Evolutionary conservation across 2,329 filamentous ascomycete genomes (phyloP), one percentile per base, ranked within the genome.

Genomic region (Fusarium coffeatum): DNA sequence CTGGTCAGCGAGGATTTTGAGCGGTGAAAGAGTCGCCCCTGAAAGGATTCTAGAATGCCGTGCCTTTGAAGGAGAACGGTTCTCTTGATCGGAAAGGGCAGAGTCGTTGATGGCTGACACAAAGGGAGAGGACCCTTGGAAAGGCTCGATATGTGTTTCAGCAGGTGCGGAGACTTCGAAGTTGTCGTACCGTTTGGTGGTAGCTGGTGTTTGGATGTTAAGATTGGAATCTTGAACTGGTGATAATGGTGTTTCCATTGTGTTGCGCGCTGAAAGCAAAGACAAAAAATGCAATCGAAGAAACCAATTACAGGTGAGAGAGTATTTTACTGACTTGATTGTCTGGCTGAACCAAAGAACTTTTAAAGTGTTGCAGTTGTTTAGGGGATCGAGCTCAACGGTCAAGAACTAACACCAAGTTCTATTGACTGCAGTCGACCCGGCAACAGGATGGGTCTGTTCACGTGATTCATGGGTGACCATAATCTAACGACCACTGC

Each of bases 11-110:
- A 89, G 80, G 50, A 89, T 87, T 79, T 87, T 87, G 37, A 89
- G 81, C 41, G 87, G 87, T 53, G 87, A 87, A 32, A 88, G 83
- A 71, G 87, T 86, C 60, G 79, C 83, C 59, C 87, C 87, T 34
- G 87, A 88, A 55, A 88, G 79, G 69, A 89, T 84, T 66, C 87
- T 84, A 23, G 86, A 88, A 64, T 85, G 83, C 49, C 85, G 83
- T 68, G 79, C 76, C 72, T 86, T 86, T 50, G 80, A 79, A 13
- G 84, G 82, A 43, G 83, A 83, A 40, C 80, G 68, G 76, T 87
- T 84, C 75, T 87, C 83, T 72, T 86, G 81, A 66, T 81, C 81
- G 34, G 72, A 63, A 27, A 63, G 63, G 11, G 56, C 56, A 16
- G 71, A 77, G 42, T 82, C 81, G 69, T 76, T 78, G 58, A 79